These are phyloP conservation scores for Boechera retrofracta DNA, from an alignment of 345 rosid species.

Conservation along the genomic window DNA sequence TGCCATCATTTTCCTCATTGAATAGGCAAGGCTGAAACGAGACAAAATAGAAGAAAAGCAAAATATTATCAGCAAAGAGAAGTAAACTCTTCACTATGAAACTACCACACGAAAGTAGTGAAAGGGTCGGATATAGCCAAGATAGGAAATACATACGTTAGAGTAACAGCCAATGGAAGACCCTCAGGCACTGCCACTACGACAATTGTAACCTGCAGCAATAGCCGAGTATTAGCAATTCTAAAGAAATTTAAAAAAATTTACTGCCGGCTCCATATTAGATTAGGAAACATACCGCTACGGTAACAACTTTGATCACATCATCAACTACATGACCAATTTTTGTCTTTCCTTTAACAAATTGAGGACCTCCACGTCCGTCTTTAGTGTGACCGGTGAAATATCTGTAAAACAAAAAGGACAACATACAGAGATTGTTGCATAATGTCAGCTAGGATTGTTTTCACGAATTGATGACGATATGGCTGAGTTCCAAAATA, in stretches of 20 bases:
- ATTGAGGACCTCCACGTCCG: conserved; percentile 54
- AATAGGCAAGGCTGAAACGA: conserved; percentile 79
- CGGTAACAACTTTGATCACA: conserved; percentile 75
- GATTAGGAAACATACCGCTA: conserved; percentile 69
- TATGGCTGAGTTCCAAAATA: not conserved
- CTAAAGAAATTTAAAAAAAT: not conserved
- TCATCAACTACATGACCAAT: conserved; percentile 49
- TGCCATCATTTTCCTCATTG: conserved; percentile 99
- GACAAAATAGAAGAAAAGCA: conserved; percentile 3
- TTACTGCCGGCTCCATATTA: not conserved
- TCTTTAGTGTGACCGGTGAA: conserved; percentile 76
- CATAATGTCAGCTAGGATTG: not conserved
- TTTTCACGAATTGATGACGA: not conserved
- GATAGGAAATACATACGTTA: conserved; percentile 67
- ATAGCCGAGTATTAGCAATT: conserved; percentile 23
- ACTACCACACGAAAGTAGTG: conserved; percentile 18
- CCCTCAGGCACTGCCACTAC: conserved; percentile 99
- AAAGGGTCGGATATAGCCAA: conserved; percentile 8
- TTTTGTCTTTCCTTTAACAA: conserved; percentile 65
- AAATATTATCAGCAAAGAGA: conserved; percentile 28
- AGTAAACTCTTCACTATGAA: conserved; percentile 10
- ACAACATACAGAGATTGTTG: not conserved
- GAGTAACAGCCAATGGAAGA: conserved; percentile 95
- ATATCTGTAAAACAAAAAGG: conserved; percentile 51
- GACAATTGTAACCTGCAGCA: conserved; percentile 88